Evolutionary conservation across 2,329 filamentous ascomycete genomes (phyloP), one percentile per base, ranked within the genome.

Genomic region (Fusarium praegraminearum): DNA sequence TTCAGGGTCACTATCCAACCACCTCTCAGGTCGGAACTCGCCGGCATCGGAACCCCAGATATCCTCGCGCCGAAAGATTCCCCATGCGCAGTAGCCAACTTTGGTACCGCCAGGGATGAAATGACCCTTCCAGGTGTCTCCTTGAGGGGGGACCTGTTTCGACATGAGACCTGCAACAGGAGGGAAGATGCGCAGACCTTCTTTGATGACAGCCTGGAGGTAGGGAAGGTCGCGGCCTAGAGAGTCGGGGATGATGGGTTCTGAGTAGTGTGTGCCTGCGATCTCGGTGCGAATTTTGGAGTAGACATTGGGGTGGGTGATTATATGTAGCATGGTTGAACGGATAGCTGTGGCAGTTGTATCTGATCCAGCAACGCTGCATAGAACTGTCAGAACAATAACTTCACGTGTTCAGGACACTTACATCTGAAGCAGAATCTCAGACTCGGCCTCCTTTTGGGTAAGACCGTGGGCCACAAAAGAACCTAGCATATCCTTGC

Each of bases 301-400:
- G 59, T 84, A 81, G 1, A 86, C 81, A 2, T 78, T 78, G 0
- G 84, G 83, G 26, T 81, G 83, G n/a, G 82, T 85, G 24, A 84
- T 81, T 57, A 89, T 74, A 72, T 86, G 82, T 24, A 89, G 80
- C 57, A 89, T 67, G 2, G 83, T 86, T 38, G 83, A 79, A 4
- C 87, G 83, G 12, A 90, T 82, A 3, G 82, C 82, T 1, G 85
- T 86, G 1, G 87, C 85, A 0, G 86, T 87, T 5, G 86, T 88
- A 63, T 89, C 87, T 1, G 85, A 86, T 6, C 87, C 87, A 7
- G 86, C 87, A 7, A 87, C 78, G 41, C 82, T 82, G 46, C 53
- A 3, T 45, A 5, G 1, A 1, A 5, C 0, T 1, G n/a, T 65
- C 36, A 60, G 51, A 3, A 0, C 7, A 2, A 11, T 3, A 8